Percentiles rank a stretch among this genome's conserved stretches.
Conservation (phyloP, 2,329 filamentous ascomycete species). For the Penicillium sclerotiorum region DNA sequence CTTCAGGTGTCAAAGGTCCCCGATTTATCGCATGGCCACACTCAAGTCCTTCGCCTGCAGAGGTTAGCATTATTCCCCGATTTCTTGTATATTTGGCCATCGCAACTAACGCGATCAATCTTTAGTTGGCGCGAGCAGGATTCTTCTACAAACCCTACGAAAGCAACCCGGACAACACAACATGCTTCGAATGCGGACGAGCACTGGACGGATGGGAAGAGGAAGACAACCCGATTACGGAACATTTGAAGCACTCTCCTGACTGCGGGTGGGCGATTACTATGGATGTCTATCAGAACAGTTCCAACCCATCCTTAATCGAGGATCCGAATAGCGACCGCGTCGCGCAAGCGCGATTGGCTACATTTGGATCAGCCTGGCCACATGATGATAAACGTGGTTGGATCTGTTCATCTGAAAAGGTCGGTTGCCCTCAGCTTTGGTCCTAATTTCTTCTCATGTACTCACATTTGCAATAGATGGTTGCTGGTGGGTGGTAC, state of each 20-base stretch:
- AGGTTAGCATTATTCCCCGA: slow-evolving; percentile 53
- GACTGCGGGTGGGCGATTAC: slow-evolving; percentile 86
- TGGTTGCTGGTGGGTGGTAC: slow-evolving; percentile 91
- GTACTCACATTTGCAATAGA: slow-evolving; percentile 50
- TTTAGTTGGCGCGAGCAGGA: slow-evolving; percentile 82
- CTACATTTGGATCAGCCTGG: slow-evolving; percentile 84
- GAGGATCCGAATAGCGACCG: slow-evolving; percentile 73
- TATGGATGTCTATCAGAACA: slow-evolving; percentile 58
- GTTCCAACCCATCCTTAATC: slow-evolving; percentile 51
- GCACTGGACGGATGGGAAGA: slow-evolving; percentile 90
- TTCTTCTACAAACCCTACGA: slow-evolving; percentile 83
- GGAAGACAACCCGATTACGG: slow-evolving; percentile 77
- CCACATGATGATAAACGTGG: slow-evolving; percentile 85
- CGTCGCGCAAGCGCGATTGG: slow-evolving; percentile 75
- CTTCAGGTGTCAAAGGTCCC: slow-evolving; percentile 64
- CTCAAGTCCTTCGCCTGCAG: slow-evolving; percentile 63
- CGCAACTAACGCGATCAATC: not conserved
- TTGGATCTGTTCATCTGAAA: slow-evolving; percentile 87
- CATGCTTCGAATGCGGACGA: slow-evolving; percentile 84
- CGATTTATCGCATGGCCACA: slow-evolving; percentile 75
- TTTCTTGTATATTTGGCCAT: not conserved
- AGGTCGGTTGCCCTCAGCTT: slow-evolving; percentile 60
- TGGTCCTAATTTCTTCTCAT: not conserved
- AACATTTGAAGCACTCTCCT: slow-evolving; percentile 81
- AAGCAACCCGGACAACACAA: slow-evolving; percentile 80